Evolutionary conservation across 2,329 filamentous ascomycete genomes (phyloP), one percentile per base, ranked within the genome.

Genomic region (Aspergillus calidoustus): DNA sequence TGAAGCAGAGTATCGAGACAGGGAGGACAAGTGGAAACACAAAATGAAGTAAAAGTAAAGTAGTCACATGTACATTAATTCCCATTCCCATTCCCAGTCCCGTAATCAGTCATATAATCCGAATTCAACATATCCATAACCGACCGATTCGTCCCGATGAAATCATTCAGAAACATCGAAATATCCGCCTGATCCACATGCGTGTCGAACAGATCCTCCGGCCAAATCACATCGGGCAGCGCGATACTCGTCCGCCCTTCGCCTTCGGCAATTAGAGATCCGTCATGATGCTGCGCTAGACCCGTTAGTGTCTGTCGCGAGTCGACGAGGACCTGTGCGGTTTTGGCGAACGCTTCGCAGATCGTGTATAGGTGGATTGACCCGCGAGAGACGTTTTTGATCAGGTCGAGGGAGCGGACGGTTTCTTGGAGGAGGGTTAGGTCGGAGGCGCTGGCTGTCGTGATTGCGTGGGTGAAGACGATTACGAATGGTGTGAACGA

Each of bases 401-500:
- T 64, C 1, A 69, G 47, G 8, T 70, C 64, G 8, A 70, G 49
- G 4, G 68, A 69, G 5, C 54, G 55, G 7, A 69, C 62, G 0
- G 68, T 70, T 8, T 71, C 69, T 52, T 72, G 66, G 4, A 72
- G 57, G 0, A 72, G 64, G 31, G 60, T 31, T 8, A 72, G 50
- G 48, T 71, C 69, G 15, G 64, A 38, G 8, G 58, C 47, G 49
- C 54, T 69, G 3, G 69, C 62, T 4, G 69, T 71, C 7, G 69
- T 67, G 31, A 72, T 70, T 1, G 71, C 71, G 54, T 72, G 71
- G 5, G 69, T 70, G 55, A 72, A 72, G 28, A 72, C 67, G 43
- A 72, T 69, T 15, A 72, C 62, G 19, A 72, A 70, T 0, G 71
- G 71, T 3, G 71, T 68, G 30, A 71, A 72, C 2, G 71, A 72